These are phyloP conservation scores for Symbiodinium pilosum DNA, from an alignment of 73 alveolate species.

Conservation along the genomic window DNA sequence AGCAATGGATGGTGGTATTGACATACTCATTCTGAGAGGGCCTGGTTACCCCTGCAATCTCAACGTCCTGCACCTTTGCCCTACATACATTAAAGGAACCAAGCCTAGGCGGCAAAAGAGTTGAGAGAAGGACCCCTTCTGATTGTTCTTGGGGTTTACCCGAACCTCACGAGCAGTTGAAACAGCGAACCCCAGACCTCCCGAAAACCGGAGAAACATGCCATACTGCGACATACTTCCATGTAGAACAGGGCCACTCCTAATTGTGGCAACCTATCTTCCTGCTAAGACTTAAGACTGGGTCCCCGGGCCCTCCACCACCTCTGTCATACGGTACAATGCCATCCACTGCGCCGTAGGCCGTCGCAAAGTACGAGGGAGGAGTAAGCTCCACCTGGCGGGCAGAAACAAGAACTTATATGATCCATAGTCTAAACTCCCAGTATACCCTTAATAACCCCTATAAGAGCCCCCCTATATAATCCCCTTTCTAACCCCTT, in stretches of 20 bases:
- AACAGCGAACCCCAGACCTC: neutral
- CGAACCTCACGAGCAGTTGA: no score
- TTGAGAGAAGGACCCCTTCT: no score
- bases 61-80: no score
- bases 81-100: no score
- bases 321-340: neutral
- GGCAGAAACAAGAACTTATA: neutral
- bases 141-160: no score
- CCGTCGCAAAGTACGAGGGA: conserved; percentile 47
- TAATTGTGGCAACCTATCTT: neutral
- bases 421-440: no score
- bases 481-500: neutral
- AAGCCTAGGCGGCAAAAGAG: no score
- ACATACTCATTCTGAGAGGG: no score
- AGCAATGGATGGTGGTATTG: no score
- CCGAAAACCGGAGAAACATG: neutral
- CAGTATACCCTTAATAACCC: neutral
- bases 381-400: conserved; percentile 61
- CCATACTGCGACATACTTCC: neutral
- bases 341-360: conserved; percentile 31
- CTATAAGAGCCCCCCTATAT: neutral
- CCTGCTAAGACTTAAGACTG: neutral
- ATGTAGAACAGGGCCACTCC: neutral
- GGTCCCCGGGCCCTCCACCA: neutral
- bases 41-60: no score